Evolutionary conservation across 345 rosid species (phyloP), one percentile per base, ranked within the genome.

Genomic region (Populus ilicifolia): DNA sequence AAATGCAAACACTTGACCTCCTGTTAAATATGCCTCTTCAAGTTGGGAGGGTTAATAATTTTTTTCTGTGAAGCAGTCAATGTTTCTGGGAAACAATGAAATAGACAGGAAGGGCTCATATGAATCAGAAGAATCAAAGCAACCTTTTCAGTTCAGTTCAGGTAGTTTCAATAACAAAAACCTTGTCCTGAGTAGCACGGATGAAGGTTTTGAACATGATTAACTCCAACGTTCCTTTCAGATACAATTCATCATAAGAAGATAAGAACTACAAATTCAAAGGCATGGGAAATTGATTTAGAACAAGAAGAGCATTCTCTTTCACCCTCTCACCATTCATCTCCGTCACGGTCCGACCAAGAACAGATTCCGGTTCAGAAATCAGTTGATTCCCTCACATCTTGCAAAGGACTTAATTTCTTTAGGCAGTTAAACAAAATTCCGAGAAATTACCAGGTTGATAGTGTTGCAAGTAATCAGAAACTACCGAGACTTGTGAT

Each of bases 291-390:
- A 16, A 79, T 80, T 73, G 90, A 89, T 73, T 84, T 83, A 5
- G 92, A 91, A 62, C 88, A 87, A 74, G 96, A 91, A 76, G 93
- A 91, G 70, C 92, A 89, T 84, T 90, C 93, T 41, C 91, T 84
- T 46, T 89, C 92, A 0, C 86, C 86, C 43, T 89, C 96, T 14
- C 93, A 84, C 79, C 86, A 86, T 80, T 91, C 96, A 1, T 89
- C 96, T 7, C 91, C 96, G 20, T 90, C 92, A 5, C 90, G 83
- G 76, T 91, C 92, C 66, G 96, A 91, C 78, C 92, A 85, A 77
- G 93, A 91, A 39, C 91, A 84, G 78, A 76, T 82, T 23, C 84
- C 87, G 3, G 81, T 70, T n/a, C 54, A 69, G 59, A 86, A 81
- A 75, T 43, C 77, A 9, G 11, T 78, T 2, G 83, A 80, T 70